A percentile compares a stretch with the other conserved stretches of the same genome.
Conservation (phyloP, 192 early-diverging fungal species). For the Linnemannia exigua region DNA sequence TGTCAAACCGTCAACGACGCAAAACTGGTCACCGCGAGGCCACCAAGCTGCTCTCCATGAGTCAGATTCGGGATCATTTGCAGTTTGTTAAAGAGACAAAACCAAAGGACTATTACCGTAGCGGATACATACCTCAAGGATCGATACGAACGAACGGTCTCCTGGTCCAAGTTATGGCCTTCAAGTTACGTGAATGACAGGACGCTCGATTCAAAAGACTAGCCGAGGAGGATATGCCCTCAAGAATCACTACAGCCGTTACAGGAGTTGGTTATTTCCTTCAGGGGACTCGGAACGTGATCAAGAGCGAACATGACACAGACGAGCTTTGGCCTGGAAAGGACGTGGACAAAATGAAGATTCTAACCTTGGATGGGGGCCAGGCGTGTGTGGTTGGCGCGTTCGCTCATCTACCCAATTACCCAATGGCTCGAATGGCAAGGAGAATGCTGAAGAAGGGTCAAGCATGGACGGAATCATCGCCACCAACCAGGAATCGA, state of each 20-base stretch:
- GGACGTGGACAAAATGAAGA: constrained; percentile 5
- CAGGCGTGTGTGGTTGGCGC: constrained; percentile 21
- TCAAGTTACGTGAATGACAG: constrained; percentile 15
- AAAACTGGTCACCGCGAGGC: constrained; percentile 12
- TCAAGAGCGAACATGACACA: constrained; percentile 13
- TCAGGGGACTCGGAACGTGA: constrained; percentile 15
- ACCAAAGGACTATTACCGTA: background rate
- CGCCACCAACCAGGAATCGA: background rate
- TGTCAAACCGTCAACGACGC: constrained; percentile 4
- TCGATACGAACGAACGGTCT: constrained; percentile 16
- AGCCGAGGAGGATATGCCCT: constrained; percentile 4
- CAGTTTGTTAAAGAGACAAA: background rate
- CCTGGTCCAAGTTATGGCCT: background rate
- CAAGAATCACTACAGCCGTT: constrained; percentile 19
- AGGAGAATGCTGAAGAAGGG: background rate
- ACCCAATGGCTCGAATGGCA: constrained; percentile 8
- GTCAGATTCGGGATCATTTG: background rate
- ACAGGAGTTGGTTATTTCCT: background rate
- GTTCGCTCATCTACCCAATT: constrained; percentile 12
- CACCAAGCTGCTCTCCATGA: constrained; percentile 8
- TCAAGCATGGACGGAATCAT: background rate
- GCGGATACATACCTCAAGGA: background rate
- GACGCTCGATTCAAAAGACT: background rate
- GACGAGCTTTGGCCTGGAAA: constrained; percentile 12
- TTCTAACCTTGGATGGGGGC: constrained; percentile 24